Percentiles rank a stretch among this genome's conserved stretches.
These are phyloP conservation scores for Globisporangium nagaii DNA, from an alignment of 352 stramenopile genomes.

Conservation along the genomic window DNA sequence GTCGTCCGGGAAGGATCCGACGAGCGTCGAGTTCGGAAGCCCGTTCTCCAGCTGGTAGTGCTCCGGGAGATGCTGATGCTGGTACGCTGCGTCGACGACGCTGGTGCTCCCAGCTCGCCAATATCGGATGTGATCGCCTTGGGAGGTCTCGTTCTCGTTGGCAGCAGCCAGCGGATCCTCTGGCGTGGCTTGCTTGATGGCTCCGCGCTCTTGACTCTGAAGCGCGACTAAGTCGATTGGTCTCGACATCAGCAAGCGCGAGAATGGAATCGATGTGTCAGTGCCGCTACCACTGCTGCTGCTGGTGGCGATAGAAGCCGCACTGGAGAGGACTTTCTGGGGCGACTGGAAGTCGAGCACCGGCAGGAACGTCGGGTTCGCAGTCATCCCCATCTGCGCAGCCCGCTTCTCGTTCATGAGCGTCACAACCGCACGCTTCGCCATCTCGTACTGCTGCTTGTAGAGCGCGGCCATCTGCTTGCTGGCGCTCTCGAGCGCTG, in stretches of 20 bases:
- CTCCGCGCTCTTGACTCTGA: slow-evolving; percentile 2
- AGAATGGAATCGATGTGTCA: slow-evolving; percentile 20
- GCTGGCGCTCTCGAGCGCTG: slow-evolving; percentile 20
- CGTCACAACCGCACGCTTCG: slow-evolving; percentile 29
- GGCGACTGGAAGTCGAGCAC: slow-evolving; percentile 14
- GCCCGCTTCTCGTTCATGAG: slow-evolving; percentile 48
- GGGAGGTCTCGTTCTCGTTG: neutral
- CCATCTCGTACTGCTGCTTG: slow-evolving; percentile 25
- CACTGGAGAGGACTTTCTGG: slow-evolving; percentile 4
- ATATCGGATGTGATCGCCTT: neutral
- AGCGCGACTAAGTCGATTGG: slow-evolving; percentile 21
- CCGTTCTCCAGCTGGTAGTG: slow-evolving; percentile 32
- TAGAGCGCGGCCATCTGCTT: slow-evolving; percentile 20
- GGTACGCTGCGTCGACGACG: slow-evolving; percentile 20
- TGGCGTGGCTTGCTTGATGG: neutral
- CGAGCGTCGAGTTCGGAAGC: slow-evolving; percentile 14
- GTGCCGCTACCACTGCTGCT: neutral
- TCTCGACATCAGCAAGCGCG: slow-evolving; percentile 19
- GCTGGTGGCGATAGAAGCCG: neutral
- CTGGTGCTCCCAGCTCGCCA: neutral
- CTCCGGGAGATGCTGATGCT: slow-evolving; percentile 25
- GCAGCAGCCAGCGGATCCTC: neutral
- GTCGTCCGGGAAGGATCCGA: slow-evolving; percentile 40
- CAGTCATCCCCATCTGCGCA: slow-evolving; percentile 14
- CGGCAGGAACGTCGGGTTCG: slow-evolving; percentile 19